Evolutionary conservation across 1,139 yeast species (phyloP).

Genomic region (Taphrina deformans): DNA sequence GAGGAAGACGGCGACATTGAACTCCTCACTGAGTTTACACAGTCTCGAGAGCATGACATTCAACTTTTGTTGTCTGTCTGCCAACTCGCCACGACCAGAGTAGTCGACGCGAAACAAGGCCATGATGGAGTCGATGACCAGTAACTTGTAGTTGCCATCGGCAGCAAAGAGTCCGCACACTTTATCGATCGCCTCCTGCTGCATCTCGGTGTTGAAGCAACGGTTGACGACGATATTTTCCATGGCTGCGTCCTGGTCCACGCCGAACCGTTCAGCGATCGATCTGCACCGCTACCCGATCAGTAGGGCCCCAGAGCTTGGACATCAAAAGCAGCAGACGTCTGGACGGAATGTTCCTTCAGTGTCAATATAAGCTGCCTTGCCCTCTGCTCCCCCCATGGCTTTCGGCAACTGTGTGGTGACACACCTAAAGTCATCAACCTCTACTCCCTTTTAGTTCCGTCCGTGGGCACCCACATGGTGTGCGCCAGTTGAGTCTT

Average conservation of each 20-base stretch:
- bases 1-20: conserved; percentile 59
- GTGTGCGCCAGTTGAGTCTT: conserved; percentile 29
- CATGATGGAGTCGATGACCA: conserved; percentile 59
- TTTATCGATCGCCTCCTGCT: conserved; percentile 33
- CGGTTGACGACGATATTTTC: conserved; percentile 54
- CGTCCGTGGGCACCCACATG: neutral
- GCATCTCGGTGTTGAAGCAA: conserved; percentile 21
- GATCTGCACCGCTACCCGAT: conserved; percentile 49
- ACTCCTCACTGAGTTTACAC: conserved; percentile 59
- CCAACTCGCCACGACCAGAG: conserved; percentile 59
- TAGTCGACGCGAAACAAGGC: conserved; percentile 61
- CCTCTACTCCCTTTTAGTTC: neutral
- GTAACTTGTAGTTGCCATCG: conserved; percentile 30
- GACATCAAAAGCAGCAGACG: conserved; percentile 32
- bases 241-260: conserved; percentile 51
- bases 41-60: conserved; percentile 59
- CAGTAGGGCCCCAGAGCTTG: neutral
- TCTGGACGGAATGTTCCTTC: conserved; percentile 50
- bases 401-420: conserved; percentile 58
- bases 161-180: conserved; percentile 34
- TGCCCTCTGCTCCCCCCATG: conserved; percentile 63
- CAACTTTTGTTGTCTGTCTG: conserved; percentile 60
- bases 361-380: conserved; percentile 61
- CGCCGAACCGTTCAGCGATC: conserved; percentile 57
- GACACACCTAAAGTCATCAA: conserved; percentile 50